Base-by-base conservation (phyloP, 257 asterid species). In the Solanum lycopersicoides region DNA sequence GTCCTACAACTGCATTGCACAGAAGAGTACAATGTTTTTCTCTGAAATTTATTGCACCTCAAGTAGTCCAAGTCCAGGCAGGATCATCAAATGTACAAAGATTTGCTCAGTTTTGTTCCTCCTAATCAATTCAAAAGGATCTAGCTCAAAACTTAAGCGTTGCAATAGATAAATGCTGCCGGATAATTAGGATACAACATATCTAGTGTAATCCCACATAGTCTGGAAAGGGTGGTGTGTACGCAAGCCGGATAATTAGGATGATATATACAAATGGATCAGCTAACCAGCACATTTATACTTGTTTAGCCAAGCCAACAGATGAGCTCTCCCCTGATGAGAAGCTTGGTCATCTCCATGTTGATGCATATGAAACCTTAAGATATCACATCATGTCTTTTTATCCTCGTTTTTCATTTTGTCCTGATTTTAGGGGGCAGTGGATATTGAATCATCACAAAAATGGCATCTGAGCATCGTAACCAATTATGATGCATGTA, bases 11-110 rank as follows among this genome's bases (percentile, higher is more conserved):
- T 82, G 85, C 69, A 82, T 82, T 50, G 85, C 69, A 82, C 45
- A 18, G 9, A 79, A 5, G 8, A 82, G 44, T 82, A 82, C 69
- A 82, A 50, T 30, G 15, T 45, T 68, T 59, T 47, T 50, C 69
- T 82, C 69, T 82, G 69, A 82, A 47, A 50, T 50, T 82, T 82
- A 82, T 82, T 82, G 45, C n/a, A 50, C 45, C 69, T 82, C 45
- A 82, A 50, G 11, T 74, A 59, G 66, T 71, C 68, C 89, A 88
- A 80, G 86, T 82, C 87, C 88, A 65, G 83, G 88, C 88, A 88
- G 89, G 88, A 42, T 77, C 80, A 72, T 88, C 85, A 65, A 39
- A 93, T 90, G 92, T 92, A 93, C 93, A 89, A 88, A 59, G 84
- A 86, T 82, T 82, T 50, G 56, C 69, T 87, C 91, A 84, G 89